Conservation (phyloP, 495 filamentous ascomycete genomes). For the Xylaria scruposa region DNA sequence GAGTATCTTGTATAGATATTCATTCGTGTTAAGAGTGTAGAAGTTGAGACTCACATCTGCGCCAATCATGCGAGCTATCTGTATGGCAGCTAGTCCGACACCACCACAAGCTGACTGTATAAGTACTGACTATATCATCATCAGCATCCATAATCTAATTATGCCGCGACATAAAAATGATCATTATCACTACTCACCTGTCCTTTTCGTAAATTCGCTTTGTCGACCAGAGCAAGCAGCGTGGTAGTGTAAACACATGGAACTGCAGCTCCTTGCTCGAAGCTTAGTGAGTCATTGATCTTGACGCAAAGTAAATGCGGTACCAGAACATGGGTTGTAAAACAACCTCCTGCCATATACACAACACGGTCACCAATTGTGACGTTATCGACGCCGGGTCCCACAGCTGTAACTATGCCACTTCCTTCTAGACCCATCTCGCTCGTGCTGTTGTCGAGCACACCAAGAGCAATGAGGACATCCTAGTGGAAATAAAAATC, state of each 20-base stretch:
- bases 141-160: too few relatives aligned
- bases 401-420: conserved; percentile 40
- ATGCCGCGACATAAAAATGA: too few relatives aligned
- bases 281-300: conserved; percentile 50
- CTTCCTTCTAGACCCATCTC: conserved; percentile 34
- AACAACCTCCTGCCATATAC: neutral
- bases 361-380: conserved; percentile 46
- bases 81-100: conserved; percentile 65
- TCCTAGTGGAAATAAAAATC: conserved; percentile 24
- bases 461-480: conserved; percentile 41
- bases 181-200: conserved; percentile 35
- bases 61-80: conserved; percentile 55
- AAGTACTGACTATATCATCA: conserved; percentile 52
- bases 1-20: too few relatives aligned
- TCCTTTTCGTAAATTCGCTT: conserved; percentile 38
- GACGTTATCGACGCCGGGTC: conserved; percentile 37
- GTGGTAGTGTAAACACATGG: conserved; percentile 57
- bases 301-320: conserved; percentile 24
- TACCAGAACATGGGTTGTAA: neutral
- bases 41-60: conserved; percentile 45
- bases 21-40: too few relatives aligned
- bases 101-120: conserved; percentile 65
- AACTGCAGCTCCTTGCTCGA: conserved; percentile 54
- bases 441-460: conserved; percentile 35
- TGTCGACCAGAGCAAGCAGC: conserved; percentile 47